Evolutionary conservation across 164 flowering plant species (phyloP), one percentile per base, ranked within the genome.

Genomic region (Magnolia kwangsiensis): DNA sequence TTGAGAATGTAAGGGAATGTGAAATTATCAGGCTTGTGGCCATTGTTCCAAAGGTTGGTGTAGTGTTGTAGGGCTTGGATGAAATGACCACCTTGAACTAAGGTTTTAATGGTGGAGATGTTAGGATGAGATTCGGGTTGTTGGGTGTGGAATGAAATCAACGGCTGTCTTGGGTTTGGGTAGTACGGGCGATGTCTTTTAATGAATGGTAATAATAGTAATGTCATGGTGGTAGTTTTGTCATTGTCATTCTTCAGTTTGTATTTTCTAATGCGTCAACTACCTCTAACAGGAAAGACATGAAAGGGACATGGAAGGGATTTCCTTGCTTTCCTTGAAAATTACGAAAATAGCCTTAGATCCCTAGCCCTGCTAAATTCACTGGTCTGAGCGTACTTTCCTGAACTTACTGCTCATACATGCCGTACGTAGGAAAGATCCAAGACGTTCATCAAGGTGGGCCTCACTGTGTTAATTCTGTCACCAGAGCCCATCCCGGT

Each of bases 1-100:
- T 76, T 71, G 50, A 76, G 69, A 20, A 76, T 71, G 74, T 76
- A 71, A 14, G 78, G 78, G 74, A 76, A 76, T 14, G 78, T 76
- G 63, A 49, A 71, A 51, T 71, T 63, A 63, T 76, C 70, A 63
- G 78, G 70, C 49, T 71, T 71, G 74, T 70, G 71, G 27, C 78
- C 78, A 50, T 63, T 55, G 64, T 71, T 76, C 27, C 74, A 76
- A 7, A 63, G 64, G 58, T 50, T 50, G 61, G 66, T 23, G 58
- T 76, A 71, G 20, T 63, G 63, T 64, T 76, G 37, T 20, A 76
- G 29, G 63, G 78, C 74, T 76, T 76, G 16, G 63, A n/a, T 63
- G 29, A 50, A 71, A 37, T 27, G 29, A 1, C 78, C 70, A 8
- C 49, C 55, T 71, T 76, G 74, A 50, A 76, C 74, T 71, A 71